Percentiles rank a stretch among this genome's conserved stretches.
Evolutionary conservation across 2,329 filamentous ascomycete genomes (phyloP).

Genomic region (Cercospora berteroae): DNA sequence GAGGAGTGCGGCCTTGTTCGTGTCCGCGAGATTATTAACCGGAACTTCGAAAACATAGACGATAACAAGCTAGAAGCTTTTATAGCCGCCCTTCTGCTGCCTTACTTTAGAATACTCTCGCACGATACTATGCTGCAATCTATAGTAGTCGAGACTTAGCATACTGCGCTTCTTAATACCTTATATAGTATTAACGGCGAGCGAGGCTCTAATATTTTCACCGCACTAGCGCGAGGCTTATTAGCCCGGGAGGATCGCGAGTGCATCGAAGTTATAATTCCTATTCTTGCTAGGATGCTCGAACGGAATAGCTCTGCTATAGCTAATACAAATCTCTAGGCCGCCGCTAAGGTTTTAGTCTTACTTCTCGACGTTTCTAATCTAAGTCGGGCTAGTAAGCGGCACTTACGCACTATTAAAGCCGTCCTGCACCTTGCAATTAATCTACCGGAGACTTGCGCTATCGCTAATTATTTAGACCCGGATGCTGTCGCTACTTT

Average conservation of each 20-base stretch:
- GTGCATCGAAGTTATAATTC: constrained; percentile 3
- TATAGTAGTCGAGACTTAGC: constrained; percentile 1
- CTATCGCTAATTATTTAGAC: not conserved
- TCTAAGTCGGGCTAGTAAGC: not conserved
- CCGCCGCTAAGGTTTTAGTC: constrained; percentile 12
- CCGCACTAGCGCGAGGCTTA: not conserved
- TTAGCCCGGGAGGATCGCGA: not conserved
- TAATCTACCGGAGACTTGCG: not conserved
- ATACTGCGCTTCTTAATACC: constrained; percentile 11
- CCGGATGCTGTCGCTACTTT: constrained; percentile 8
- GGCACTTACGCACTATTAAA: constrained; percentile 11
- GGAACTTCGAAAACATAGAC: not conserved
- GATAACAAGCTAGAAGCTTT: not conserved
- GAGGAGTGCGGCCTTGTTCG: constrained; percentile 10
- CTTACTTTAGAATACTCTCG: constrained; percentile 17
- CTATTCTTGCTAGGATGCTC: constrained; percentile 13
- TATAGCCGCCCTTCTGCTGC: constrained; percentile 1
- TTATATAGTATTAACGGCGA: constrained; percentile 11
- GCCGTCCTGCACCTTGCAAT: constrained; percentile 6
- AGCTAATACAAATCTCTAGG: constrained; percentile 5
- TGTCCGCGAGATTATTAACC: constrained; percentile 8
- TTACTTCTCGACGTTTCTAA: not conserved
- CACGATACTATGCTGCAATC: constrained; percentile 14
- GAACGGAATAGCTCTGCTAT: constrained; percentile 9
- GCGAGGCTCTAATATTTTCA: constrained; percentile 14